Conservation (phyloP, 352 stramenopile species). For the Pythium oligandrum region DNA sequence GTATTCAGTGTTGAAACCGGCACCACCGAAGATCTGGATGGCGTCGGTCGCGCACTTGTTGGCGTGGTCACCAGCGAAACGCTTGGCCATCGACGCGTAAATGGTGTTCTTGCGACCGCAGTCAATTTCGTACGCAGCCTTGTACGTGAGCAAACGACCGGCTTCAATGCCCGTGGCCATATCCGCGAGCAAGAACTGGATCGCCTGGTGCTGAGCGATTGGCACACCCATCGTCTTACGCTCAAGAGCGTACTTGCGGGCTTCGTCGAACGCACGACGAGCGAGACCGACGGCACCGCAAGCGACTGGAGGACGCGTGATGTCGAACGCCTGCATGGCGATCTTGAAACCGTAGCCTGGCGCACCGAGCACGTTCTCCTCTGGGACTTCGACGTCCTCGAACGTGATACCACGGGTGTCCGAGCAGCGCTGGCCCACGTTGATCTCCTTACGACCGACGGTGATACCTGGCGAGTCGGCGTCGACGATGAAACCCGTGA, state of each 20-base stretch:
- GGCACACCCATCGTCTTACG: conserved; percentile 86
- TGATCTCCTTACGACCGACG: conserved; percentile 88
- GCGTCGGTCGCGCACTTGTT: conserved; percentile 85
- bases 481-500: conserved; percentile 90
- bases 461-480: conserved; percentile 82
- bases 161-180: conserved; percentile 90
- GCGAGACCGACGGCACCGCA: conserved; percentile 83
- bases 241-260: conserved; percentile 81
- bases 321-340: conserved; percentile 90
- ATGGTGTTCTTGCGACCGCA: conserved; percentile 88
- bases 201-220: conserved; percentile 84
- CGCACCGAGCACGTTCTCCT: conserved; percentile 84
- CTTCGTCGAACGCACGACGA: conserved; percentile 86
- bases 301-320: conserved; percentile 84
- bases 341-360: conserved; percentile 90
- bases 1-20: conserved; percentile 91
- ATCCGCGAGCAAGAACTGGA: conserved; percentile 89
- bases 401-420: conserved; percentile 90
- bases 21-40: conserved; percentile 89
- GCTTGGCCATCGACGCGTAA: conserved; percentile 89
- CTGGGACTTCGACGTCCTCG: conserved; percentile 86
- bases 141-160: conserved; percentile 80
- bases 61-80: conserved; percentile 82
- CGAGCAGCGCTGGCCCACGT: conserved; percentile 89
- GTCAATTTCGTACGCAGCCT: conserved; percentile 87